Conservation (phyloP, 306 rosid species). For the Luffa aegyptiaca region DNA sequence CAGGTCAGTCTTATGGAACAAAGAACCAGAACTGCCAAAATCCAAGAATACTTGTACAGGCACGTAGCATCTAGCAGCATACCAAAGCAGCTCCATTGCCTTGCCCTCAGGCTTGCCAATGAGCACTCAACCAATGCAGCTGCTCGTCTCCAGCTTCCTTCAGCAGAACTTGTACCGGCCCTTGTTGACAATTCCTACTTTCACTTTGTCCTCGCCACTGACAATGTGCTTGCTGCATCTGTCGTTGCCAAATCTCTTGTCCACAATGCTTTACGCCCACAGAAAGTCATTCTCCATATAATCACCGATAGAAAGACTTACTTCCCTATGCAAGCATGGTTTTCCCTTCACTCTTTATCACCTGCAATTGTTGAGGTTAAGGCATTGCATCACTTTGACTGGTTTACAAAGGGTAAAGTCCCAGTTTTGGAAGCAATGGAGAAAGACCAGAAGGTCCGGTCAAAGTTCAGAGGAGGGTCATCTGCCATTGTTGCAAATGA, state of each 20-base stretch:
- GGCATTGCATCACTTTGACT: constrained; percentile 96
- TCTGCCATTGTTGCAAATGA: constrained; percentile 73
- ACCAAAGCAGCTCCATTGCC: constrained; percentile 97
- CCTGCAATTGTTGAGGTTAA: constrained; percentile 97
- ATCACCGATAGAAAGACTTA: constrained; percentile 89
- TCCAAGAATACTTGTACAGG: constrained; percentile 87
- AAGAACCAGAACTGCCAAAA: constrained; percentile 87
- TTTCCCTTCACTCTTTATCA: constrained; percentile 67
- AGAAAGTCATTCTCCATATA: constrained; percentile 64
- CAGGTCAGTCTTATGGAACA: constrained; percentile 74
- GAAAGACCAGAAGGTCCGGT: constrained; percentile 79
- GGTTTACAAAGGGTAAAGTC: constrained; percentile 89
- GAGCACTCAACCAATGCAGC: constrained; percentile 91
- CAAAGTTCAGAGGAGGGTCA: constrained; percentile 88
- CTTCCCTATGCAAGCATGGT: constrained; percentile 99
- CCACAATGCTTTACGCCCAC: constrained; percentile 57
- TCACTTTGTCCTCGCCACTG: constrained; percentile 93
- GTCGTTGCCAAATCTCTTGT: constrained; percentile 86
- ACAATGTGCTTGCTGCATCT: constrained; percentile 84
- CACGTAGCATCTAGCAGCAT: constrained; percentile 99
- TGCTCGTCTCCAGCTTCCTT: constrained; percentile 94
- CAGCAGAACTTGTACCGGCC: constrained; percentile 82
- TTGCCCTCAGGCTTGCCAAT: constrained; percentile 67
- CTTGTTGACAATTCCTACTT: constrained; percentile 76
- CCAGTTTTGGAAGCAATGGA: constrained; percentile 99